Percentiles rank a stretch among this genome's conserved stretches.
These are phyloP conservation scores for Murraya paniculata DNA, from an alignment of 345 rosid species.

Conservation along the genomic window DNA sequence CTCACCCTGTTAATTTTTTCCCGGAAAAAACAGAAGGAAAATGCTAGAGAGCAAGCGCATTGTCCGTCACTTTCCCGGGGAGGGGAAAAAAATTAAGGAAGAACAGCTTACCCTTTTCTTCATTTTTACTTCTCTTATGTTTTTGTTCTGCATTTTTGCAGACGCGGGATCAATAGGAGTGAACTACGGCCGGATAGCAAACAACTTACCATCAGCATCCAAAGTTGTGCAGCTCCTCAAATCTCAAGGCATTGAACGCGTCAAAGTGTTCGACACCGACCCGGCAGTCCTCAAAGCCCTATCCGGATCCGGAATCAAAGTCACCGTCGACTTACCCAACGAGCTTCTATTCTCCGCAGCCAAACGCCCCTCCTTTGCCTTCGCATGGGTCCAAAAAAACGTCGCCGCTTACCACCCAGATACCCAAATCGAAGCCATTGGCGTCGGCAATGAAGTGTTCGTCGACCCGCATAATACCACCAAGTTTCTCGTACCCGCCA, in stretches of 20 bases:
- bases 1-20: not conserved
- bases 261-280: constrained; percentile 82
- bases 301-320: constrained; percentile 71
- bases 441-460: constrained; percentile 92
- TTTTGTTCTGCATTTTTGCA: constrained; percentile 23
- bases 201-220: constrained; percentile 71
- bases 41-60: not conserved
- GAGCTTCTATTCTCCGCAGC: constrained; percentile 64
- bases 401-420: constrained; percentile 64
- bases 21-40: not conserved
- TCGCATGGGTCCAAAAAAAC: constrained; percentile 67
- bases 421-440: constrained; percentile 85
- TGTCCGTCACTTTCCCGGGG: not conserved
- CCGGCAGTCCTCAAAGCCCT: constrained; percentile 73
- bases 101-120: not conserved
- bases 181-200: constrained; percentile 84
- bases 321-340: constrained; percentile 88
- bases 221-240: constrained; percentile 71
- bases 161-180: constrained; percentile 83
- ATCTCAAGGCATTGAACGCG: constrained; percentile 64
- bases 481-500: constrained; percentile 63
- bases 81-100: not conserved
- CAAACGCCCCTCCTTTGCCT: constrained; percentile 50
- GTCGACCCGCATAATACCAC: constrained; percentile 83
- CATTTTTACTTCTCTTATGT: not conserved